Evolutionary conservation across 2,329 filamentous ascomycete species (phyloP), one percentile per base, ranked within the genome.

Genomic region (Diplodia intermedia): DNA sequence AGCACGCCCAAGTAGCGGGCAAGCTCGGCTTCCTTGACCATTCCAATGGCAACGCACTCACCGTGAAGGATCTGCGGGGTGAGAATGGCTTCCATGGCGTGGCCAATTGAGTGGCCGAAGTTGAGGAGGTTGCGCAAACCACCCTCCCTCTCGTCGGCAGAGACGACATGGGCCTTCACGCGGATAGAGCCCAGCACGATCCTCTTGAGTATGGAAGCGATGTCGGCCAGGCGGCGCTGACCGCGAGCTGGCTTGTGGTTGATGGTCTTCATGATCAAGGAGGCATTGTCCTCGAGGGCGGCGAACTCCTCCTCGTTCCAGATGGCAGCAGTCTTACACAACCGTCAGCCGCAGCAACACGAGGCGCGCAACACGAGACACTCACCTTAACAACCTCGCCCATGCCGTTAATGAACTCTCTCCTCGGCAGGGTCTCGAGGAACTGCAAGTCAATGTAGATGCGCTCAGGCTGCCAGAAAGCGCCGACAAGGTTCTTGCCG

Each of bases 401-500:
- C 94, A 99, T 97, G 70, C 95, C 95, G 78, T 99, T 99, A 80
- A 97, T 93, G 76, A 99, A 94, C 80, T 99, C 94, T 72, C 95
- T 87, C 71, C 90, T 89, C 0, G 94, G 94, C 23, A 99, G 84
- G 0, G 93, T 97, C 77, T 97, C 92, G 67, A 99, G 85, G 76
- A 99, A 98, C 67, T 89, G 86, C 70, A 98, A 84, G 79, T 99
- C 95, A 73, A 99, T 94, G 80, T 97, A 99, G 72, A 98, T 94
- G 71, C 93, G 89, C 75, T 91, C 86, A 4, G 95, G 95, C 78
- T 99, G 95, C 94, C 94, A 98, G 81, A 99, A 98, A 40, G 94
- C 89, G 4, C 95, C 95, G 68, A 99, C 89, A 70, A 99, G 82
- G 78, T 99, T 99, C 85, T 99, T 99, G 69, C 95, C 95, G 78